phyloP scores from a whole-genome alignment of 2,329 filamentous ascomycete species.

The Rhynchosporium agropyri region DNA sequence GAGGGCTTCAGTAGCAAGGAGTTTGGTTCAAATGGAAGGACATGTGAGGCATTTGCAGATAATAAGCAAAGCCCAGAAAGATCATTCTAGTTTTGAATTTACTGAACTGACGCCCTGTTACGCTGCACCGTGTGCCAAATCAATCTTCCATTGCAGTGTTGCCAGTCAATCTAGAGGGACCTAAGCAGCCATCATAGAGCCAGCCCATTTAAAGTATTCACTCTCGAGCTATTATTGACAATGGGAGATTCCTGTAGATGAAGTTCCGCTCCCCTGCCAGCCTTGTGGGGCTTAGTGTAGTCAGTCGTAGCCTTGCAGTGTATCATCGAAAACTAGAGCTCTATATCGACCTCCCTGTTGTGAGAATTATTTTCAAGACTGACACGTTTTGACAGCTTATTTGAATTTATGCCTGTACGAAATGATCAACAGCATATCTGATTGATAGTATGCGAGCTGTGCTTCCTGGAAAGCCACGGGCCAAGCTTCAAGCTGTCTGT shows the following conservation, averaged over 20 bases:
- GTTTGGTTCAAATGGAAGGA: constrained; percentile 28
- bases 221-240: background rate
- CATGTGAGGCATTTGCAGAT: constrained; percentile 15
- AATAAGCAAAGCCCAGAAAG: constrained; percentile 20
- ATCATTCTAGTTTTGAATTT: background rate
- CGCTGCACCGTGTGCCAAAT: background rate
- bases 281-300: constrained; percentile 6
- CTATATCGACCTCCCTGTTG: no score
- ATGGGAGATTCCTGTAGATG: background rate
- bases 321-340: constrained; percentile 6
- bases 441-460: constrained; percentile 69
- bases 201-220: background rate
- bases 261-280: background rate
- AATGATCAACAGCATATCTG: constrained; percentile 29
- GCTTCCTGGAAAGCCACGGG: constrained; percentile 76
- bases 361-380: background rate
- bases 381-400: background rate
- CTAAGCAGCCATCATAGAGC: no score
- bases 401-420: background rate
- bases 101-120: background rate
- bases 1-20: constrained; percentile 18
- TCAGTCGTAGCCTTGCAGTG: constrained; percentile 12
- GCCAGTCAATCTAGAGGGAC: no score
- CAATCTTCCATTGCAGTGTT: no score
- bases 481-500: constrained; percentile 76